phyloP scores from a whole-genome alignment of 306 rosid genomes.

The Ormosia semicastrata region DNA sequence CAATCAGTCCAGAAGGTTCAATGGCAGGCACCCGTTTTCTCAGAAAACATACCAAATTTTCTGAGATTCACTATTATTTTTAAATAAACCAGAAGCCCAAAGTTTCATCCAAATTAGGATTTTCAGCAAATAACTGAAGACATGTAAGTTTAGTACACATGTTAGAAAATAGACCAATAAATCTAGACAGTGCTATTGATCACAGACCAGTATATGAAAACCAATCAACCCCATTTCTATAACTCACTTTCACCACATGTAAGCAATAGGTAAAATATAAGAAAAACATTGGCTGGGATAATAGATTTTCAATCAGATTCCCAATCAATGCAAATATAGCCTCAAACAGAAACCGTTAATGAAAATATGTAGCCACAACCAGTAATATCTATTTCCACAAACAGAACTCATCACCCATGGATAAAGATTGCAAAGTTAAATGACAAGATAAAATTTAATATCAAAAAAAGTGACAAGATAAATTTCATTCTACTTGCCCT shows the following conservation, averaged over 20 bases:
- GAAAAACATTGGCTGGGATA: not conserved
- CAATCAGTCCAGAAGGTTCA: not conserved
- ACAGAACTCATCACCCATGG: not conserved
- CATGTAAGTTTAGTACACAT: not conserved
- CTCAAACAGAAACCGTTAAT: not conserved
- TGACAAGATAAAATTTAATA: not conserved
- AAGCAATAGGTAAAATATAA: not conserved
- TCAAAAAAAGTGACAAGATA: not conserved
- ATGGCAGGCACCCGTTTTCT: not conserved
- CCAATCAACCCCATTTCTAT: not conserved
- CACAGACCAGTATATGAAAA: not conserved
- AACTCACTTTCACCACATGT: not conserved
- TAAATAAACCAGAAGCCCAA: not conserved
- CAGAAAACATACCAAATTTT: not conserved
- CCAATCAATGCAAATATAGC: not conserved
- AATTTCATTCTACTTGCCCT: not conserved
- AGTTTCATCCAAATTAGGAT: not conserved
- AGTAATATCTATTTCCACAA: not conserved
- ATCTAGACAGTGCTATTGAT: not conserved
- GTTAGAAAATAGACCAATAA: not conserved
- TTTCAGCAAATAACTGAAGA: not conserved
- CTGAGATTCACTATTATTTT: not conserved
- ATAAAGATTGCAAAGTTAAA: not conserved
- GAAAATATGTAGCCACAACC: not conserved
- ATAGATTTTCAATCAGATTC: not conserved